Conservation (phyloP, 768 basidiomycete species). For the Rubroboletus pulcherrimus region DNA sequence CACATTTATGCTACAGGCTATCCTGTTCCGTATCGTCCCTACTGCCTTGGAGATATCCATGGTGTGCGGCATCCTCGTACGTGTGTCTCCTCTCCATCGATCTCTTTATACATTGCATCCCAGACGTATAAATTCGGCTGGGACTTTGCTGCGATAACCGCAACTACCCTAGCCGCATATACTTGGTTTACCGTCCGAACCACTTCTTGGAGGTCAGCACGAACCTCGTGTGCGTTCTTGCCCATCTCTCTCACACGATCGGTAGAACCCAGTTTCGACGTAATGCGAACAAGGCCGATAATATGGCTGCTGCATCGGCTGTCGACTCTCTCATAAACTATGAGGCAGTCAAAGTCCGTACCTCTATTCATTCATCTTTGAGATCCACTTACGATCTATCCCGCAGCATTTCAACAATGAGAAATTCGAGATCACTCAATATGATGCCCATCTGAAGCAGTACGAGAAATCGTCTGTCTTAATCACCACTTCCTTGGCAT, state of each 20-base stretch:
- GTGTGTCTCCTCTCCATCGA: conserved; percentile 21
- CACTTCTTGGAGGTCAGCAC: conserved; percentile 85
- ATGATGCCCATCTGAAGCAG: conserved; percentile 79
- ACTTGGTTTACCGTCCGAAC: conserved; percentile 97
- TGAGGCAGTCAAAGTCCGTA: conserved; percentile 90
- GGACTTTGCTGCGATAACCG: conserved; percentile 93
- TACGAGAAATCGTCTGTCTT: conserved; percentile 93
- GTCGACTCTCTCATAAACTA: conserved; percentile 98
- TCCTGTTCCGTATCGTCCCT: conserved; percentile 92
- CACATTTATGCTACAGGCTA: conserved; percentile 88
- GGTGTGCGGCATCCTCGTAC: conserved; percentile 94
- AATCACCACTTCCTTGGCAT: conserved; percentile 91
- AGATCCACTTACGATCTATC: not conserved
- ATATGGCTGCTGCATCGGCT: conserved; percentile 89
- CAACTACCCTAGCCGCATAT: conserved; percentile 80
- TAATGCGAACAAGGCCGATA: conserved; percentile 94
- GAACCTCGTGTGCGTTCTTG: not conserved
- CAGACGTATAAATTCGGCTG: conserved; percentile 97
- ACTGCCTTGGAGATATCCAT: conserved; percentile 95
- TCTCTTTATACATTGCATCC: not conserved
- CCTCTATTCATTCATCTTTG: not conserved
- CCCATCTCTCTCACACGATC: not conserved
- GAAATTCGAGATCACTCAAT: conserved; percentile 82
- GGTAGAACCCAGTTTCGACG: conserved; percentile 86
- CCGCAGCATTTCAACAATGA: conserved; percentile 96